Base-by-base conservation (phyloP, 495 filamentous ascomycete genomes). In the Physcia stellaris region DNA sequence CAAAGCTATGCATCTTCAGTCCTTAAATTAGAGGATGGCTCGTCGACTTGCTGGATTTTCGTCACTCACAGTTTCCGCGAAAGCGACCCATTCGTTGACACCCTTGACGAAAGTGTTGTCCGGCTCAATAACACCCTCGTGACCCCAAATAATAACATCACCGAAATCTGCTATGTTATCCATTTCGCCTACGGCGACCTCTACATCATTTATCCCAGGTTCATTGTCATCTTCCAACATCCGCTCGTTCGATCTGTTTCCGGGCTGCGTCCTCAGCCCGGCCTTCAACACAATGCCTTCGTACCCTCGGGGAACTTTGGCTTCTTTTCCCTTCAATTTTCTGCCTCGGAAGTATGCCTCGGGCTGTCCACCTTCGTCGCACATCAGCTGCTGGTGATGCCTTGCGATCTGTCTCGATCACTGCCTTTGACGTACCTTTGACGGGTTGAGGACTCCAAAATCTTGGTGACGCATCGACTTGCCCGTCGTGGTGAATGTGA, bases 341-440 rank as follows among this genome's bases (percentile, higher is more conserved):
- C 88, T 75, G 23, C 88, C 88, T 21, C 88, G 79, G 45, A 94
- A 82, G 51, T 88, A 81, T 16, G 79, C 64, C 2, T 72, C 77
- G 13, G 62, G 65, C 18, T 50, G 67, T 4, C 66, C 68, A 46
- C 59, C 63, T 66, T 30, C 22, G 35, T 23, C 12, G 4, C n/a
- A 5, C n/a, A n/a, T n/a, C n/a, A n/a, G n/a, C n/a, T n/a, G n/a
- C n/a, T n/a, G n/a, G n/a, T n/a, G n/a, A n/a, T n/a, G n/a, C n/a
- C n/a, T n/a, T n/a, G n/a, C n/a, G n/a, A n/a, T n/a, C n/a, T n/a
- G n/a, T n/a, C n/a, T n/a, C n/a, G n/a, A n/a, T n/a, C n/a, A n/a
- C n/a, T n/a, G n/a, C n/a, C n/a, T n/a, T n/a, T n/a, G n/a, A 21
- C 30, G 39, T 46, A 68, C 69, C 66, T 51, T 64, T 53, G 32